These are phyloP conservation scores for Coelastrella sp. DNA, from an alignment of 139 green algal genomes.

Conservation along the genomic window DNA sequence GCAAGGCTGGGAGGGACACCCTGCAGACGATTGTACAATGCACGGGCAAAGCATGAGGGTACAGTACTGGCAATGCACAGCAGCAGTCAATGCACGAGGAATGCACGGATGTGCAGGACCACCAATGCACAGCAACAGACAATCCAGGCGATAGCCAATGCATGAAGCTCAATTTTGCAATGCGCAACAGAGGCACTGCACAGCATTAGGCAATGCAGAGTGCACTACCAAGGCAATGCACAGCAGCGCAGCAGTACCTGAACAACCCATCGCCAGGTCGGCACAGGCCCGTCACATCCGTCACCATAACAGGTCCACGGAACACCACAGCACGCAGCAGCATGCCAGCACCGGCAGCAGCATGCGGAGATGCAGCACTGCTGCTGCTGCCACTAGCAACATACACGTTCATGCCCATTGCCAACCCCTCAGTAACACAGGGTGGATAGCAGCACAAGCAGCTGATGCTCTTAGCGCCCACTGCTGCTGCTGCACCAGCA, in stretches of 20 bases:
- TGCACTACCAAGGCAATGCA: not conserved
- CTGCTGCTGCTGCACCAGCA: not conserved
- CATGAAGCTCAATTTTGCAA: too few relatives aligned
- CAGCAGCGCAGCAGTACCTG: too few relatives aligned
- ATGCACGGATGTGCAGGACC: not conserved
- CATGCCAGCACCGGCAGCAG: not conserved
- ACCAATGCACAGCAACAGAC: not conserved
- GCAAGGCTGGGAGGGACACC: conserved; percentile 27
- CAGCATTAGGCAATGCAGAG: too few relatives aligned
- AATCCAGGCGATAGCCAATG: not conserved
- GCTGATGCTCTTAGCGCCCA: not conserved
- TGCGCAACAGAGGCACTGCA: not conserved
- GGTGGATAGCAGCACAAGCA: conserved; percentile 41
- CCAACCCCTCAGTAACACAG: conserved; percentile 19
- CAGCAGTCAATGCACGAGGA: not conserved
- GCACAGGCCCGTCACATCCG: conserved; percentile 3
- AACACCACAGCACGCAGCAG: conserved; percentile 12
- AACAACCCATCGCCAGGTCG: not conserved
- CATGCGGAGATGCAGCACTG: too few relatives aligned
- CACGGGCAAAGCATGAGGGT: too few relatives aligned
- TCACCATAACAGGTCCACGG: not conserved
- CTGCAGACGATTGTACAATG: too few relatives aligned
- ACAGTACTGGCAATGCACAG: too few relatives aligned
- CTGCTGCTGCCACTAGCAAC: too few relatives aligned
- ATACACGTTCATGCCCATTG: conserved; percentile 19